A percentile compares a stretch with the other conserved stretches of the same genome.
phyloP scores from a whole-genome alignment of 2,329 filamentous ascomycete species.

The Colletotrichum horii region DNA sequence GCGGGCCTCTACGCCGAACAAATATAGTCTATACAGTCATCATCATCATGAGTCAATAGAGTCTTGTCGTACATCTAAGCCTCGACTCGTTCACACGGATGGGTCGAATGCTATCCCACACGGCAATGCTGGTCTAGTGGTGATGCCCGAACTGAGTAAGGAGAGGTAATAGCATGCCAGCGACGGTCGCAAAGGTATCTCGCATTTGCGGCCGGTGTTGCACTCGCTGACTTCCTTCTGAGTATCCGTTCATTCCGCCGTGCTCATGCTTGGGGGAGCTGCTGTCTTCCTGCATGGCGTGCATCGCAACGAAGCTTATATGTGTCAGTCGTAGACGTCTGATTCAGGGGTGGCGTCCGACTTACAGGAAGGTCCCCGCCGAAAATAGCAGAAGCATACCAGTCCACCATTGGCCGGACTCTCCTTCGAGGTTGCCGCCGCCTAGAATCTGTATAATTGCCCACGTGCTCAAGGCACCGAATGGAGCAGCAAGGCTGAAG shows the following conservation, averaged over 20 bases:
- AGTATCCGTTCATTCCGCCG: slow-evolving; percentile 57
- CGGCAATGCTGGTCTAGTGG: slow-evolving; percentile 54
- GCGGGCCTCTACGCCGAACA: neutral
- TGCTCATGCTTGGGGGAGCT: slow-evolving; percentile 57
- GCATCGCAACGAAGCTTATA: slow-evolving; percentile 88
- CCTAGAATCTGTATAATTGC: slow-evolving; percentile 77
- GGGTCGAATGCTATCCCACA: neutral
- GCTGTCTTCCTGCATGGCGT: slow-evolving; percentile 88
- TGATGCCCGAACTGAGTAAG: slow-evolving; percentile 81
- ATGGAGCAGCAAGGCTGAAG: slow-evolving; percentile 89
- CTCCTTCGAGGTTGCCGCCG: slow-evolving; percentile 62
- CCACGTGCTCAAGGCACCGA: slow-evolving; percentile 85
- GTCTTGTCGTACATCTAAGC: neutral
- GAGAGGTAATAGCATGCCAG: slow-evolving; percentile 79
- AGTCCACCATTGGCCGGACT: slow-evolving; percentile 81
- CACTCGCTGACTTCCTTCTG: slow-evolving; percentile 51
- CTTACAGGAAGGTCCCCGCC: slow-evolving; percentile 92
- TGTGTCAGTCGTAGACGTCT: neutral
- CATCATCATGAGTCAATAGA: slow-evolving; percentile 14
- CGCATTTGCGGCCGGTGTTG: slow-evolving; percentile 65
- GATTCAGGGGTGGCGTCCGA: slow-evolving; percentile 5
- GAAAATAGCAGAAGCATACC: slow-evolving; percentile 95
- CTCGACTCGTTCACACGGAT: neutral
- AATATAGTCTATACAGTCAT: slow-evolving; percentile 13
- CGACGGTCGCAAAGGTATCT: slow-evolving; percentile 73